A percentile compares a stretch with the other conserved stretches of the same genome.
phyloP scores from a whole-genome alignment of 2,329 filamentous ascomycete species.

The Trichothecium roseum region DNA sequence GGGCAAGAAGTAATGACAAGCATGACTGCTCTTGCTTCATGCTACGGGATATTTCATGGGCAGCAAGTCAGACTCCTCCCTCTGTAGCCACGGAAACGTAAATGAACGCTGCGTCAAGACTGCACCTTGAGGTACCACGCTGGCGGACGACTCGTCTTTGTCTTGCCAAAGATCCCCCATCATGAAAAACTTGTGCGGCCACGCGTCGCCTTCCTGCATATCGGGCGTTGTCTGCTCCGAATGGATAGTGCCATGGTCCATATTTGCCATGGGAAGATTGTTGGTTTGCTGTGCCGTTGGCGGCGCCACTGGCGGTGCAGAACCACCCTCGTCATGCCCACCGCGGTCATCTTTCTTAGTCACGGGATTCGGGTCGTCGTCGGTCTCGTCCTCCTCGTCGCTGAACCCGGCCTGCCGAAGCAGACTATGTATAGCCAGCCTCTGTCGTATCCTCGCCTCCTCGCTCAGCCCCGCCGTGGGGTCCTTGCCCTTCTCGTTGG shows the following conservation, averaged over 20 bases:
- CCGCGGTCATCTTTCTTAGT: no score
- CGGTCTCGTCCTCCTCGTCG: slow-evolving; percentile 12
- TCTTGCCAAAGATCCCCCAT: not conserved
- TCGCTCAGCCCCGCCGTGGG: slow-evolving; percentile 4
- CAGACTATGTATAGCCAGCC: slow-evolving; percentile 17
- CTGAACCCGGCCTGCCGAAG: slow-evolving; percentile 14
- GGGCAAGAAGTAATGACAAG: slow-evolving; percentile 5
- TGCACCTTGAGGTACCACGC: not conserved
- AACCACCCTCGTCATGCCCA: no score
- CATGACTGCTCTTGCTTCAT: no score
- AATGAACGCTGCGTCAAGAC: slow-evolving; percentile 1
- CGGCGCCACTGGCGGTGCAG: no score
- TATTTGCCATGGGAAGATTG: not conserved
- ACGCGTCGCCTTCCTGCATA: not conserved
- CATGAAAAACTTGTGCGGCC: slow-evolving; percentile 2
- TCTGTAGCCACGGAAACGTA: slow-evolving; percentile 3
- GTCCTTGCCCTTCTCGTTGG: slow-evolving; percentile 9
- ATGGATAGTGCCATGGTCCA: not conserved
- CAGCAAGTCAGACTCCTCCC: slow-evolving; percentile 2
- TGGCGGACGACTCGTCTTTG: not conserved
- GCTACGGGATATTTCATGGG: no score
- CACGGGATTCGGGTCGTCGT: not conserved
- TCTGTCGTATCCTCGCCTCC: slow-evolving; percentile 10
- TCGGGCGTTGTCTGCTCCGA: not conserved
- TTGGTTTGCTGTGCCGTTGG: not conserved